These are phyloP conservation scores for Pholiota molesta DNA, from an alignment of 768 basidiomycete species.

Conservation along the genomic window DNA sequence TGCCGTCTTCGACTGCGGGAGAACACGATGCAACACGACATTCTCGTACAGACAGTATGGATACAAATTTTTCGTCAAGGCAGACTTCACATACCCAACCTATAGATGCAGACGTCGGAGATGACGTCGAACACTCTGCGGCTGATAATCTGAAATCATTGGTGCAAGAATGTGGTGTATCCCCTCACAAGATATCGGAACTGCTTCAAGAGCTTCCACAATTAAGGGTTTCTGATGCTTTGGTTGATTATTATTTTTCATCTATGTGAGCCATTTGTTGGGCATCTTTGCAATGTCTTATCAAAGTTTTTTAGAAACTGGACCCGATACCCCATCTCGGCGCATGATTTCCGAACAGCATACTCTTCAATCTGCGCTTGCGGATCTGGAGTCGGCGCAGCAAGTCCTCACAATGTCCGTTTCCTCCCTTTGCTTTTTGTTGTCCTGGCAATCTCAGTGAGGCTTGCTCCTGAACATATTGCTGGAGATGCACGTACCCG, in stretches of 20 bases:
- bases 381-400: conserved; percentile 58
- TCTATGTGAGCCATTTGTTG: conserved; percentile 54
- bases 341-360: conserved; percentile 75
- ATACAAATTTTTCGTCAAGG: conserved; percentile 11
- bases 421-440: conserved; percentile 94
- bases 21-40: conserved; percentile 15
- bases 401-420: conserved; percentile 76
- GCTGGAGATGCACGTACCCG: conserved; percentile 78
- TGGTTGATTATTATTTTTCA: conserved; percentile 82
- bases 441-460: conserved; percentile 83
- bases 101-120: conserved; percentile 33
- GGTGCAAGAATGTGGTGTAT: conserved; percentile 91
- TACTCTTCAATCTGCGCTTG: conserved; percentile 67
- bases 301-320: conserved; percentile 68
- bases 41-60: conserved; percentile 5
- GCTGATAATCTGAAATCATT: conserved; percentile 85
- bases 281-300: conserved; percentile 9
- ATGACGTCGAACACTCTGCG: conserved; percentile 56
- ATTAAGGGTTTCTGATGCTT: conserved; percentile 68
- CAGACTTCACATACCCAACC: conserved; percentile 10
- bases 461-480: conserved; percentile 84
- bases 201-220: conserved; percentile 88
- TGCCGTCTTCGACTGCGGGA: conserved; percentile 35
- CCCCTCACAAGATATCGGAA: conserved; percentile 88
- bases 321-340: conserved; percentile 91